Evolutionary conservation across 2,329 filamentous ascomycete species (phyloP), one percentile per base, ranked within the genome.

Genomic region (Phialophora tarda): DNA sequence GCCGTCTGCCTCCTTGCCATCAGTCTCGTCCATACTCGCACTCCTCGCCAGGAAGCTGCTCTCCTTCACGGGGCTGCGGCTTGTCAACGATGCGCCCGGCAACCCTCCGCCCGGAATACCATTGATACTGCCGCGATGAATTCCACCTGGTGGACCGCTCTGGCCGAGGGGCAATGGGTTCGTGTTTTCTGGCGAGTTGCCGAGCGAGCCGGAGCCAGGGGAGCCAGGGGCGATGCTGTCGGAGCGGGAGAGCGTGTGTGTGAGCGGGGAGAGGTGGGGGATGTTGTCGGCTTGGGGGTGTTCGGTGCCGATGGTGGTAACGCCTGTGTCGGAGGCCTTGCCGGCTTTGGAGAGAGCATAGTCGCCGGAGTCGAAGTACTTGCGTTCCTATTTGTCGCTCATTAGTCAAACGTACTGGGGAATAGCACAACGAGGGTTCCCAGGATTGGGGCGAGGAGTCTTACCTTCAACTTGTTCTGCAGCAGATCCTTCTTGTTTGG

Each of bases 271-370:
- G 73, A 94, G 86, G 74, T 97, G 93, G 32, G 93, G 93, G 79
- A 97, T 97, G 79, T 96, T 96, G 82, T 97, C 93, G 72, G 93
- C 93, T 59, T 93, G 89, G 62, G 95, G 95, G 80, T 99, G 95
- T 82, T 97, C 90, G 75, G 92, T 93, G 75, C 95, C 95, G 76
- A 99, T 92, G 75, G 90, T 90, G 77, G 94, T 96, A 67, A 96
- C 92, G 77, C 96, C 94, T 75, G 95, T 91, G 77, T 95, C 91
- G 76, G 93, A 91, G 78, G 92, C 93, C 83, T 98, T 98, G 81
- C 95, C 95, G 67, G 95, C 95, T 84, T 97, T 97, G 80, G 91
- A 94, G 82, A 97, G 91, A 76, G 93, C 93, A 76, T 97, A 97
- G 83, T 97, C 93, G 76, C 93, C 93, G 67, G 91, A 95, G 83